Base-by-base conservation (phyloP, 192 early-diverging fungal species). In the Chytriomyces confervae region DNA sequence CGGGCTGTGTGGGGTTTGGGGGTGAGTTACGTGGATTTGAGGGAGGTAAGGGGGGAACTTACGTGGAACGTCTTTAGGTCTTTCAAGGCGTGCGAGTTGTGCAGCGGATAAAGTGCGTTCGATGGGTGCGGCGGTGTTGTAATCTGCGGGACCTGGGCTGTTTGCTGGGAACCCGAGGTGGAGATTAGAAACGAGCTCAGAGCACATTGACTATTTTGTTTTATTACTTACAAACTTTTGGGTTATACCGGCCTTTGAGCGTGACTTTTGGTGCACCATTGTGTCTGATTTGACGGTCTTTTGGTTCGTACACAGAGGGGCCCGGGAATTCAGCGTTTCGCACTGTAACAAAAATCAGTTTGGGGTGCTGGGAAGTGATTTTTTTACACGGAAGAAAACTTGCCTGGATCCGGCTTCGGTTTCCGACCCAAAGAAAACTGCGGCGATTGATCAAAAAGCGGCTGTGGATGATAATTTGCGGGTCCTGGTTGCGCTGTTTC, bases 91-190 rank as follows among this genome's bases (percentile, higher is more conserved):
- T 10, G 78, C 79, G 8, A 85, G 70, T 61, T 84, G 79, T 18
- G 80, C 82, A 5, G 77, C 74, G 8, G 76, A 65, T 5, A 83
- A 6, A 11, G 50, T 57, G 13, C 46, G 57, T 23, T 60, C 62
- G 7, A 68, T 66, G 20, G 69, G n/a, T 1, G 78, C 68, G 36
- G 69, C 51, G 11, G 82, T 70, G 47, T 62, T 78, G 73, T 89
- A 89, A 77, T 85, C 84, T 6, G 87, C 85, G 10, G 87, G 87
- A 4, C 87, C 87, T 18, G 87, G 87, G 7, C 76, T 85, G 57
- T 50, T 72, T 61, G 67, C 84, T 84, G 46, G 7, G 6, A 20
- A 18, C 24, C 44, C 24, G 11, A 47, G 11, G 43, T 76, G 16
- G 43, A 44, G 0, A 51, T 43, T 13, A 51, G 6, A 23, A 23